A percentile compares a stretch with the other conserved stretches of the same genome.
phyloP scores from a whole-genome alignment of 495 filamentous ascomycete species.

The Penicillium pulvis region DNA sequence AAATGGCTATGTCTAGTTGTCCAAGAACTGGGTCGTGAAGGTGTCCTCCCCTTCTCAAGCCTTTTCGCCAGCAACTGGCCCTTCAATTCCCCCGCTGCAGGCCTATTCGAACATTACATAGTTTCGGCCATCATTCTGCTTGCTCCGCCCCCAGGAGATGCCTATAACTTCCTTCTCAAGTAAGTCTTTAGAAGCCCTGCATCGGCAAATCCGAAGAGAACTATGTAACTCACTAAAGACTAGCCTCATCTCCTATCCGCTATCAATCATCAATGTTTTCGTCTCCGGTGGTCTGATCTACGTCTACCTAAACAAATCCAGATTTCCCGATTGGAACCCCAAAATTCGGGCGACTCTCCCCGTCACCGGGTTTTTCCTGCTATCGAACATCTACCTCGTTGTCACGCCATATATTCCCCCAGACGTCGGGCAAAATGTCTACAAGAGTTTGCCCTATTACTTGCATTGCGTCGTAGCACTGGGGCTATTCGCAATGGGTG shows the following conservation, averaged over 20 bases:
- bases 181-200: constrained; percentile 26
- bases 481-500: constrained; percentile 56
- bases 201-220: not conserved
- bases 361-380: constrained; percentile 58
- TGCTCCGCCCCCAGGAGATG: constrained; percentile 63
- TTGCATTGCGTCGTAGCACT: constrained; percentile 62
- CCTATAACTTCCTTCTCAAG: constrained; percentile 66
- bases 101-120: constrained; percentile 62
- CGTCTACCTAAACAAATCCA: constrained; percentile 54
- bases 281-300: constrained; percentile 58
- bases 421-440: constrained; percentile 56
- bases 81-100: constrained; percentile 60
- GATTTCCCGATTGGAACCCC: constrained; percentile 40
- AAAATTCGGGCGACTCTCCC: constrained; percentile 37
- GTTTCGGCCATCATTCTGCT: constrained; percentile 63
- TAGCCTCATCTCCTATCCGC: constrained; percentile 62
- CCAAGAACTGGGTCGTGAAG: constrained; percentile 65
- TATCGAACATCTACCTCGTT: constrained; percentile 60
- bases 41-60: constrained; percentile 60
- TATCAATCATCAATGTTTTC: constrained; percentile 61
- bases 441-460: constrained; percentile 65
- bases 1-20: constrained; percentile 39
- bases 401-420: constrained; percentile 69
- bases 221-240: constrained; percentile 16
- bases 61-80: constrained; percentile 68